These are phyloP conservation scores for Macrocybe gigantea DNA, from an alignment of 768 basidiomycete species.

Conservation along the genomic window DNA sequence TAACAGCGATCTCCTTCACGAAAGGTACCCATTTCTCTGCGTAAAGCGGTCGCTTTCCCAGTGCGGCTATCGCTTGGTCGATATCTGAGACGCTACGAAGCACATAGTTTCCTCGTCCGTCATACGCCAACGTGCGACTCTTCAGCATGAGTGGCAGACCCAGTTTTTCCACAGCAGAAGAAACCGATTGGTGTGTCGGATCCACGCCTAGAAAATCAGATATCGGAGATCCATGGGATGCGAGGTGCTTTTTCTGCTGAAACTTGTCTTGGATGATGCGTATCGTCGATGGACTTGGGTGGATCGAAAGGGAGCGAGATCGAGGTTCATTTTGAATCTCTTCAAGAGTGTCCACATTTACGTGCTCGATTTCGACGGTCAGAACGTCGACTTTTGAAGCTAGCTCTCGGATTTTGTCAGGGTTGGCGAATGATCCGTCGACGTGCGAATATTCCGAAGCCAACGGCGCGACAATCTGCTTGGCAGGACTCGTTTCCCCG, in stretches of 20 bases:
- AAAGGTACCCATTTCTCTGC: constrained; percentile 95
- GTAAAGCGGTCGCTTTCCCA: constrained; percentile 73
- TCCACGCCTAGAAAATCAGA: constrained; percentile 60
- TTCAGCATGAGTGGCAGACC: constrained; percentile 95
- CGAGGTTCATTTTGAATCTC: constrained; percentile 38
- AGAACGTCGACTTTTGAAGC: constrained; percentile 79
- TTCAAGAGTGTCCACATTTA: constrained; percentile 71
- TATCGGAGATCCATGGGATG: constrained; percentile 49
- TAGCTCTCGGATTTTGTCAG: constrained; percentile 71
- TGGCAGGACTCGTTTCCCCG: constrained; percentile 78
- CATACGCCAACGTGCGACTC: constrained; percentile 91
- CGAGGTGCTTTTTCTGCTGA: constrained; percentile 72
- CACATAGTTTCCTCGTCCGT: constrained; percentile 90
- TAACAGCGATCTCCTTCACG: constrained; percentile 86
- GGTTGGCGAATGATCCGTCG: constrained; percentile 86
- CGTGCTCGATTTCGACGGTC: constrained; percentile 97
- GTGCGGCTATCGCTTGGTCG: constrained; percentile 42
- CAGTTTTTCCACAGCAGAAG: constrained; percentile 45
- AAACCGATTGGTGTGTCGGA: constrained; percentile 43
- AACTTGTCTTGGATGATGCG: constrained; percentile 85
- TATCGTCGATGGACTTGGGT: constrained; percentile 81
- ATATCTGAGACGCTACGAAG: constrained; percentile 50
- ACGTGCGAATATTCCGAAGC: constrained; percentile 53
- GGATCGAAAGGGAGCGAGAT: constrained; percentile 37
- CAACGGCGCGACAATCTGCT: constrained; percentile 69